Evolutionary conservation across 169 alveolate species (phyloP).

Genomic region (Cryptosporidium tyzzeri): DNA sequence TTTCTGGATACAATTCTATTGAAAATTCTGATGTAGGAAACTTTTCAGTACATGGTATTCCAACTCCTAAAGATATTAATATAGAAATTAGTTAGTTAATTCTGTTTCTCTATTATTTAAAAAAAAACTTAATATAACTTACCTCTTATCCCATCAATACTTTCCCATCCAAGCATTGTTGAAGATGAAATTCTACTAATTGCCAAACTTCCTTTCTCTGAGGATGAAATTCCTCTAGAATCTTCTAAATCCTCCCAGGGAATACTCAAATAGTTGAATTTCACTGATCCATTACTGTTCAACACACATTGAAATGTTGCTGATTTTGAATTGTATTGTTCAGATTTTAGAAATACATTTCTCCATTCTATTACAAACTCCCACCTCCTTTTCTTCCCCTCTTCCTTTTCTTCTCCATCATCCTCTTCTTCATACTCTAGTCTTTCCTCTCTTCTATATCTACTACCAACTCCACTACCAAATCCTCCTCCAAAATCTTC

Average conservation of each 20-base stretch:
- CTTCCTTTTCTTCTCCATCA: neutral
- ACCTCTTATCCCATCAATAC: constrained; percentile 70
- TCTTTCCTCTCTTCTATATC: neutral
- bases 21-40: constrained; percentile 54
- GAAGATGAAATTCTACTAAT: constrained; percentile 20
- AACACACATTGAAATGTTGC: constrained; percentile 66
- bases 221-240: neutral
- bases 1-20: constrained; percentile 48
- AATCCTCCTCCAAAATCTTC: neutral
- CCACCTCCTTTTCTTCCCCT: neutral
- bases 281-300: constrained; percentile 46
- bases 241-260: constrained; percentile 61
- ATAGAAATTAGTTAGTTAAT: neutral
- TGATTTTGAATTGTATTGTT: constrained; percentile 23
- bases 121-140: constrained; percentile 4
- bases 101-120: neutral
- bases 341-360: constrained; percentile 42
- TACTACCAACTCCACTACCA: neutral
- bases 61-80: constrained; percentile 44
- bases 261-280: constrained; percentile 40
- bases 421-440: constrained; percentile 4
- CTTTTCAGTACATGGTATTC: constrained; percentile 59
- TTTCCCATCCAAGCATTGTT: constrained; percentile 74
- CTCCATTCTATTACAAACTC: constrained; percentile 65
- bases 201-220: neutral